Conservation (phyloP, 140 eudicot genomes). For the Eryngium alpinum region DNA sequence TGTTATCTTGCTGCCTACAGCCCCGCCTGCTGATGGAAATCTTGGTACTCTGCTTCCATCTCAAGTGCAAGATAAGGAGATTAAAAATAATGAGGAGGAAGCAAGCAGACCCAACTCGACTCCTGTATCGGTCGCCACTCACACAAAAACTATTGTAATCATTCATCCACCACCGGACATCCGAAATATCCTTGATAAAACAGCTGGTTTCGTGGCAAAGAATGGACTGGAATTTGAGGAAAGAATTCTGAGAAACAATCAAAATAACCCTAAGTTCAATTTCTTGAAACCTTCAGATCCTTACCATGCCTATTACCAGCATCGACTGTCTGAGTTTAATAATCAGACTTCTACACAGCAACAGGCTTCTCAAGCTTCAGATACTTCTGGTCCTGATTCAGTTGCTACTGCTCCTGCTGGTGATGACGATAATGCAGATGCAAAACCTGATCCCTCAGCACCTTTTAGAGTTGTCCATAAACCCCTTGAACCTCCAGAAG, state of each 20-base stretch:
- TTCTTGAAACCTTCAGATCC: conserved; percentile 81
- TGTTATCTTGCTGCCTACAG: conserved; percentile 5
- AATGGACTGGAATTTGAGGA: conserved; percentile 90
- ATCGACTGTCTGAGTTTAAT: conserved; percentile 66
- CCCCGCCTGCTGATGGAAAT: conserved; percentile 89
- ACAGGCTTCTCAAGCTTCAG: conserved; percentile 30
- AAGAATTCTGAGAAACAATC: conserved; percentile 64
- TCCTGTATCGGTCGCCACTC: conserved; percentile 71
- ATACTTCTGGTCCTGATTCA: conserved; percentile 36
- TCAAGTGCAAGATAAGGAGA: conserved; percentile 49
- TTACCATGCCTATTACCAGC: conserved; percentile 90
- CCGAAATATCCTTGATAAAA: conserved; percentile 77
- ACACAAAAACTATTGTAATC: conserved; percentile 79
- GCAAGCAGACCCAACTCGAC: conserved; percentile 29
- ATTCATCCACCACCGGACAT: conserved; percentile 97
- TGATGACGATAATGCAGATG: conserved; percentile 35
- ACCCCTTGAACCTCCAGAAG: conserved; percentile 89
- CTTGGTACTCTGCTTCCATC: conserved; percentile 69
- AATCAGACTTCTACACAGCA: conserved; percentile 43
- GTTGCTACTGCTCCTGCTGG: conserved; percentile 30
- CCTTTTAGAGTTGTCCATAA: conserved; percentile 62
- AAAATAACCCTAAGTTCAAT: conserved; percentile 82
- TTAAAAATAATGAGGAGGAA: conserved; percentile 38
- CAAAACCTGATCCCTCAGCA: conserved; percentile 65
- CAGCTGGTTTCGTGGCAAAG: conserved; percentile 81